Conservation (phyloP, 208 protist genomes). For the Crithidia thermophila region DNA sequence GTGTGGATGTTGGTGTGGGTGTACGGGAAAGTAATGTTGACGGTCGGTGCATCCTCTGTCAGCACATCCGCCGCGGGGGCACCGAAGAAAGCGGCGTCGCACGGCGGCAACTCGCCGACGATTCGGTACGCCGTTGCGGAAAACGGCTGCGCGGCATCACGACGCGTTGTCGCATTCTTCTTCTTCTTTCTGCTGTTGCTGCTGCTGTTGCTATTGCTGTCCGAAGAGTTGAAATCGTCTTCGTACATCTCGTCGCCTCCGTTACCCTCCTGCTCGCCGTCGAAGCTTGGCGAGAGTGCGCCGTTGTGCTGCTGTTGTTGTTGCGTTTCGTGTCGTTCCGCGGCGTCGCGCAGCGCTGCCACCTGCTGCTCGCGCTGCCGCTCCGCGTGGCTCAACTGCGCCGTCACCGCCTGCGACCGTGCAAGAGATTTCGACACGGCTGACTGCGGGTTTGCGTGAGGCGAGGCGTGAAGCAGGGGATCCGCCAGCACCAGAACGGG, state of each 20-base stretch:
- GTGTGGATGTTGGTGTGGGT: no score
- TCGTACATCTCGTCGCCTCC: not conserved
- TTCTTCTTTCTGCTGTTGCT: no score
- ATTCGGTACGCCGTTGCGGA: no score
- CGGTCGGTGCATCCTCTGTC: not conserved
- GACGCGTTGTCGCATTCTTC: no score
- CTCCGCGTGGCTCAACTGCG: conserved; percentile 9
- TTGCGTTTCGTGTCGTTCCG: not conserved
- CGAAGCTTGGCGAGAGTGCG: no score
- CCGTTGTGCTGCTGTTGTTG: not conserved
- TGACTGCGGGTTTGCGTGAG: not conserved
- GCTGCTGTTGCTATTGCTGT: no score
- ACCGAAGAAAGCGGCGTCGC: conserved; percentile 25
- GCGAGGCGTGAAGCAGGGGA: not conserved
- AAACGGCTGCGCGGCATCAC: no score
- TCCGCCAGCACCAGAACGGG: conserved; percentile 10
- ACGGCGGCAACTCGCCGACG: conserved; percentile 24
- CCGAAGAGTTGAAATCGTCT: no score
- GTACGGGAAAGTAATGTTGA: not conserved
- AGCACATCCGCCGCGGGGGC: conserved; percentile 12
- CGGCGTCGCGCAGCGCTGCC: conserved; percentile 9
- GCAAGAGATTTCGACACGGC: not conserved
- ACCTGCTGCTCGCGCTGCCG: conserved; percentile 4
- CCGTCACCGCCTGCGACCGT: conserved; percentile 4
- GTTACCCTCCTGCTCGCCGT: not conserved